Base-by-base conservation (phyloP, 116 monocot genomes). In the Thalassia testudinum region DNA sequence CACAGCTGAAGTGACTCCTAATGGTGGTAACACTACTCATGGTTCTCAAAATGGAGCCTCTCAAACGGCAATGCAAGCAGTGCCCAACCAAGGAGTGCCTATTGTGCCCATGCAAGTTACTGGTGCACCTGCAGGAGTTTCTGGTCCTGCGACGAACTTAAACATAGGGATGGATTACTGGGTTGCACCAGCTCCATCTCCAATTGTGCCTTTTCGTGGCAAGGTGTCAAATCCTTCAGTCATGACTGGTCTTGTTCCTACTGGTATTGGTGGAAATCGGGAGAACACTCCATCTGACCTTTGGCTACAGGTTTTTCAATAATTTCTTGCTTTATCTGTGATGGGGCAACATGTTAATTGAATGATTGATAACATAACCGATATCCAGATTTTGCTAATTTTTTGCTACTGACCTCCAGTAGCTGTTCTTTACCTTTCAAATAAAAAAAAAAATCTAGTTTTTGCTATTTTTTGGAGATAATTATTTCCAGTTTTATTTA, bases 131-230 rank as follows among this genome's bases (percentile, higher is more conserved):
- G 66, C 60, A 57, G 69, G 26, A 8, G 49, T 76, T 60, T 42
- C 57, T 54, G 66, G 71, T 34, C 78, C 87, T 26, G 76, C 82
- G 22, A 80, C 92, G 25, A 97, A 89, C 61, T 73, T 97, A 52
- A 89, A 97, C 64, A 97, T 97, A 37, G 89, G 97, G 12, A 85
- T 97, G 82, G 90, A 97, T 62, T 97, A 82, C 53, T 97, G 89
- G 89, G 67, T 71, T 43, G 59, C 79, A 56, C 57, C 91, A 43
- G 53, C 67, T 27, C 70, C 83, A 56, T 54, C 84, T 40, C 43
- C 77, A 21, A 40, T 80, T 24, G 59, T 70, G 61, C 53, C 85
- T 51, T 61, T 78, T 12, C 82, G 59, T 54, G 77, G 82, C 21
- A 81, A 82, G 72, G 70, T 75, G 45, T 71, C 71, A 61, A 62